phyloP scores from a whole-genome alignment of 2,329 filamentous ascomycete species.

The Hymenotorrendiella dingleyae region DNA sequence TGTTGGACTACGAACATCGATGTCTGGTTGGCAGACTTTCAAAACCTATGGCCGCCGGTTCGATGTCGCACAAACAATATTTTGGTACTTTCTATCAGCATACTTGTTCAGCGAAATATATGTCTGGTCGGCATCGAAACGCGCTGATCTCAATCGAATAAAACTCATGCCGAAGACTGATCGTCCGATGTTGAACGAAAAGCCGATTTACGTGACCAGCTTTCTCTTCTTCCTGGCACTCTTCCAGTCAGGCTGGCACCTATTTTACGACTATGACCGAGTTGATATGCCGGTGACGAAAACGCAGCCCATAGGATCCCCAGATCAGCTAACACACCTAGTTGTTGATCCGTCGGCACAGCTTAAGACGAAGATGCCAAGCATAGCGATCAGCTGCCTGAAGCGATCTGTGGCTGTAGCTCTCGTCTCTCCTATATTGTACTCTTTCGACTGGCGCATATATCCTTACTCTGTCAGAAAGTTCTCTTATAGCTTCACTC shows the following conservation, averaged over 20 bases:
- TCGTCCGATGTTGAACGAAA: constrained; percentile 75
- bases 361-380: constrained; percentile 32
- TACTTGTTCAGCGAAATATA: constrained; percentile 77
- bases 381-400: constrained; percentile 29
- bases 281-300: constrained; percentile 37
- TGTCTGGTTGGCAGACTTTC: constrained; percentile 61
- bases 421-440: constrained; percentile 33
- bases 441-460: constrained; percentile 44
- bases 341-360: constrained; percentile 33
- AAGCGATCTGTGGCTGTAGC: constrained; percentile 35
- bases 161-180: constrained; percentile 64
- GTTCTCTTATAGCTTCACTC: constrained; percentile 61
- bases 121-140: constrained; percentile 60
- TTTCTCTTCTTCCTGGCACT: constrained; percentile 64
- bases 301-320: constrained; percentile 24
- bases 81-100: constrained; percentile 73
- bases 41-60: constrained; percentile 45
- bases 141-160: constrained; percentile 65
- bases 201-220: constrained; percentile 71
- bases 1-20: constrained; percentile 64
- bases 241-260: constrained; percentile 63
- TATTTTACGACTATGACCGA: constrained; percentile 68
- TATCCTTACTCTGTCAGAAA: constrained; percentile 60
- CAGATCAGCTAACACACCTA: constrained; percentile 33
- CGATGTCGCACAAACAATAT: constrained; percentile 61